Evolutionary conservation across 164 flowering plant species (phyloP), one percentile per base, ranked within the genome.

Genomic region (Annona squamosa): DNA sequence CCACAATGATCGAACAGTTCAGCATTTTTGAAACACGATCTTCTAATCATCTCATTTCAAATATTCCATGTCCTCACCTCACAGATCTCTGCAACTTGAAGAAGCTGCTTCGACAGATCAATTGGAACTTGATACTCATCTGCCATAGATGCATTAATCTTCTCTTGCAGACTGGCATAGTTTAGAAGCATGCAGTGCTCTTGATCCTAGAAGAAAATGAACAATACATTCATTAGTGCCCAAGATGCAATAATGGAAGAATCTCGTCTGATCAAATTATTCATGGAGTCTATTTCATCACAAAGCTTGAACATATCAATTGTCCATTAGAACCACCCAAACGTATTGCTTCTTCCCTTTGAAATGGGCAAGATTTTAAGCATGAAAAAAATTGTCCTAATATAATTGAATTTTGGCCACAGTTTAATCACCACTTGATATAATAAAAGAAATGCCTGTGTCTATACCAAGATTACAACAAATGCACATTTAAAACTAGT

Each of bases 51-150:
- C 47, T 44, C 19, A 68, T 18, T 68, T 48, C 37, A 48, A 72
- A 74, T 47, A 61, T 69, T 4, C 59, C 46, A 19, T 59, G 67
- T 65, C 67, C 83, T 73, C 10, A 95, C 99, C 92, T 95, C 94
- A 74, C 93, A 93, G 68, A 86, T 83, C 79, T 93, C 91, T 64
- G 98, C 96, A 59, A 87, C 96, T 82, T 85, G 89, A 74, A 90
- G 84, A 77, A 95, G 76, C 76, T 84, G 85, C 66, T 87, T 84
- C 47, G 84, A 75, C 65, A 91, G 64, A 73, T 73, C 17, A 46
- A 81, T 44, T 4, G 76, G 67, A 63, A 71, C 64, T 4, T 73
- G 73, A 67, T 67, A n/a, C 9, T 83, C 88, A 43, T 80, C 82
- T 44, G 57, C 42, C 48, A 72, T 82, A n/a, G 75, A 46, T 19